Base-by-base conservation (phyloP, 106 monocot species). In the Triglochin maritima region DNA sequence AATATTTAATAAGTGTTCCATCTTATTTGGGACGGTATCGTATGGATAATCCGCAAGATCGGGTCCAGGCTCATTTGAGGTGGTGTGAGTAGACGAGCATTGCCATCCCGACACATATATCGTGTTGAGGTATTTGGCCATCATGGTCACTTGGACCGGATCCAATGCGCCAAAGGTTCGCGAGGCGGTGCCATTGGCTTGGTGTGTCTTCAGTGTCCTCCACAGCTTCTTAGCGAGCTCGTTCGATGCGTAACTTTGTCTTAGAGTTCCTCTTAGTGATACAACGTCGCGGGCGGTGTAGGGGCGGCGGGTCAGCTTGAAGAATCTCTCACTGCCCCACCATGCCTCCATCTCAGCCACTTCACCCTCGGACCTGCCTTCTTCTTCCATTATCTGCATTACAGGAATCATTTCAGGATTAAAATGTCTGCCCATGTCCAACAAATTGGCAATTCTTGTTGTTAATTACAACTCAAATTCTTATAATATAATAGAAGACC, bases 51-150 rank as follows among this genome's bases (percentile, higher is more conserved):
- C 94, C 41, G 94, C 90, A 17, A 94, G 87, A 77, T 94, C 94
- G 4, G 94, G 90, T 44, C 94, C 94, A n/a, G 89, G 94, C 72
- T 94, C 94, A 50, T 94, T 94, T 63, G 83, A 80, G 65, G 81
- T 44, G 60, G 94, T 90, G 82, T 94, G 94, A 44, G 94, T 94
- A 44, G 89, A 87, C 44, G 94, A 94, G 77, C 94, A 94, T 63
- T 94, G 94, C 94, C 94, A 94, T 46, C 94, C 94, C 41, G 94
- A 94, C 70, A 94, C 94, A 53, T 94, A 94, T 66, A 90, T 69
- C 41, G 89, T 80, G 71, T 94, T 89, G 8, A 94, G 82, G 79
- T 94, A 77, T 70, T 87, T 89, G 41, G 89, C 89, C 94, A 94
- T 94, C 82, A 94, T 82, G 6, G 89, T 77, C 4, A 88, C 92